Evolutionary conservation across 345 rosid genomes (phyloP), one percentile per base, ranked within the genome.

Genomic region (Raphanus raphanistrum): DNA sequence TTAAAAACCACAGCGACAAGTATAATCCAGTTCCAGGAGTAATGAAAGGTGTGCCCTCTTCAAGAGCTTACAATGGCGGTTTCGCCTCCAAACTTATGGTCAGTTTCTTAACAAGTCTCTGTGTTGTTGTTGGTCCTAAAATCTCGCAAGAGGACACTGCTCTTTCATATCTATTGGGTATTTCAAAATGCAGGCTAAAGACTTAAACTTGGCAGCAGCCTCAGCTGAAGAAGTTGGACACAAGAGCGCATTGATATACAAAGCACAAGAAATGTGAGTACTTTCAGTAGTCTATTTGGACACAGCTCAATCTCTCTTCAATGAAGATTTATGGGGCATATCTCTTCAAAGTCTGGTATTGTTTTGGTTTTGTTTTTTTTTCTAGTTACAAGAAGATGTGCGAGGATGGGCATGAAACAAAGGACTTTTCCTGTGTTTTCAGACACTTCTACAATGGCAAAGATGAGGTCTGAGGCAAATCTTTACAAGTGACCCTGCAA

Each of bases 1-100:
- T 26, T 38, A 26, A 73, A 73, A 78, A 61, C 70, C 80, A 63
- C 92, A 94, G 98, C 50, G 98, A 92, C 78, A 71, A 82, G 63
- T 92, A 94, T 66, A 94, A 94, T 75, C 98, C 97, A 73, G 97
- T 92, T 84, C 98, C 98, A 21, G 98, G 98, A 75, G 97, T 92
- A 60, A 90, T 92, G 98, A 81, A 86, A 85, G 92, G 97, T 27
- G 95, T 92, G 84, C 98, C 97, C 0, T 88, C 98, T 84, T 83
- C 97, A 43, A 85, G 85, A 79, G 85, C 92, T 72, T 94, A 94
- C 68, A 78, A 31, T 45, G 95, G 97, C 1, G 98, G 98, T 28
- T 94, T 94, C 67, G 79, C 97, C 66, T 68, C 91, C 55, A 90
- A 88, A 78, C 94, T 94, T 36, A 92, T 94, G 98, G 98, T 92